These are phyloP conservation scores for Fusarium sacchari DNA, from an alignment of 2,329 filamentous ascomycete genomes.

Conservation along the genomic window DNA sequence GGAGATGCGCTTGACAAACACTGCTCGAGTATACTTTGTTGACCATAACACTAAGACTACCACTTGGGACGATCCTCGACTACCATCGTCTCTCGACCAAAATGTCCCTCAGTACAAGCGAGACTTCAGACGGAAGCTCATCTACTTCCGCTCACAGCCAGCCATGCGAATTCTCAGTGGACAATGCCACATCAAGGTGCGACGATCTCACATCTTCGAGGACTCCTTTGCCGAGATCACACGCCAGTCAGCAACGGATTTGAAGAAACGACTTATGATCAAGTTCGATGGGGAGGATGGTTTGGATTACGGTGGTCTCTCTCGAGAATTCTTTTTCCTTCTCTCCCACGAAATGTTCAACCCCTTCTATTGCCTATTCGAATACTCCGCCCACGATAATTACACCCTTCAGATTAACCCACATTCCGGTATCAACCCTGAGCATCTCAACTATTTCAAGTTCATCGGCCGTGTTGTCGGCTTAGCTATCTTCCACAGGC, in stretches of 20 bases:
- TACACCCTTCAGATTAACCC: conserved; percentile 99
- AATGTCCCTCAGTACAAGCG: conserved; percentile 99
- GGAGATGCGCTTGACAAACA: conserved; percentile 99
- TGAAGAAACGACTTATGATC: conserved; percentile 99
- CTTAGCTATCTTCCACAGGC: conserved; percentile 95
- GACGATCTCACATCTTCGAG: conserved; percentile 96
- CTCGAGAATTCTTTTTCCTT: conserved; percentile 98
- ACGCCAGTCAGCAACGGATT: conserved; percentile 90
- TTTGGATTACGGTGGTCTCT: conserved; percentile 96
- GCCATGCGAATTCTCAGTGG: conserved; percentile 94
- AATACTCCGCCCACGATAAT: conserved; percentile 99
- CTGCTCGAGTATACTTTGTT: conserved; percentile 96
- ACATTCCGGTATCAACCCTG: conserved; percentile 98
- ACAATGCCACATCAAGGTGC: conserved; percentile 97
- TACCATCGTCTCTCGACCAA: conserved; percentile 96
- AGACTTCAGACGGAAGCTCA: conserved; percentile 96
- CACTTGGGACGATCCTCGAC: conserved; percentile 95
- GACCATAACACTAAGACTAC: conserved; percentile 99
- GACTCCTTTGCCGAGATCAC: conserved; percentile 99
- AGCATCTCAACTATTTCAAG: conserved; percentile 99
- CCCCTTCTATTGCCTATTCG: conserved; percentile 98
- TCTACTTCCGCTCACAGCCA: conserved; percentile 98
- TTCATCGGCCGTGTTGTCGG: conserved; percentile 98
- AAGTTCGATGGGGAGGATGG: conserved; percentile 99
- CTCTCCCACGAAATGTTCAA: conserved; percentile 99